Conservation (phyloP, 2,329 filamentous ascomycete species). For the Diaporthe nobilis region DNA sequence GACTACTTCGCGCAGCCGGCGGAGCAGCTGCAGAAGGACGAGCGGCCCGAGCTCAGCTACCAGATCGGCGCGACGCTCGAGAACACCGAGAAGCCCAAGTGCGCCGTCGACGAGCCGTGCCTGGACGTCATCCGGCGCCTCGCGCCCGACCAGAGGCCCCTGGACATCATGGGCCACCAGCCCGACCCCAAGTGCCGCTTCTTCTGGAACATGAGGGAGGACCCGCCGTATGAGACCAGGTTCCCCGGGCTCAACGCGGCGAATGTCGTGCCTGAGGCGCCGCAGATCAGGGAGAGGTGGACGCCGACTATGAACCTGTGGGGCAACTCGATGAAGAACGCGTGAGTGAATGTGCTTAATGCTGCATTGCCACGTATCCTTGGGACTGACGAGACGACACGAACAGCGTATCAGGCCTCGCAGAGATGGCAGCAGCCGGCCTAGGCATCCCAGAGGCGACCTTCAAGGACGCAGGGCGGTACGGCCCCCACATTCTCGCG, state of each 20-base stretch:
- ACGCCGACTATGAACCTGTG: slow-evolving; percentile 68
- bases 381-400: background rate
- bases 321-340: slow-evolving; percentile 72
- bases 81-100: slow-evolving; percentile 75
- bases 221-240: slow-evolving; percentile 66
- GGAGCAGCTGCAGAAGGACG: slow-evolving; percentile 61
- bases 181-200: slow-evolving; percentile 75
- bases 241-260: slow-evolving; percentile 69
- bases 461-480: slow-evolving; percentile 68
- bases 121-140: slow-evolving; percentile 69
- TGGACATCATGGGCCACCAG: slow-evolving; percentile 69
- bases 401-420: slow-evolving; percentile 65
- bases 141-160: slow-evolving; percentile 67
- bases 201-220: slow-evolving; percentile 73
- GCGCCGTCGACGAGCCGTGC: slow-evolving; percentile 73
- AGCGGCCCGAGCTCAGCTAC: slow-evolving; percentile 71
- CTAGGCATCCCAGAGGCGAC: slow-evolving; percentile 66
- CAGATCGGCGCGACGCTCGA: slow-evolving; percentile 75
- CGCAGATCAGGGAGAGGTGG: slow-evolving; percentile 66
- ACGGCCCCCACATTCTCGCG: slow-evolving; percentile 73
- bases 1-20: slow-evolving; percentile 74
- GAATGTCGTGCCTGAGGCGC: slow-evolving; percentile 67
- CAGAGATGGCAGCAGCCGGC: slow-evolving; percentile 71
- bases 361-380: background rate
- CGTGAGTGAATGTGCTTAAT: slow-evolving; percentile 55